Evolutionary conservation across 192 early-diverging fungal genomes (phyloP).

Genomic region (Kickxella alabastrina): DNA sequence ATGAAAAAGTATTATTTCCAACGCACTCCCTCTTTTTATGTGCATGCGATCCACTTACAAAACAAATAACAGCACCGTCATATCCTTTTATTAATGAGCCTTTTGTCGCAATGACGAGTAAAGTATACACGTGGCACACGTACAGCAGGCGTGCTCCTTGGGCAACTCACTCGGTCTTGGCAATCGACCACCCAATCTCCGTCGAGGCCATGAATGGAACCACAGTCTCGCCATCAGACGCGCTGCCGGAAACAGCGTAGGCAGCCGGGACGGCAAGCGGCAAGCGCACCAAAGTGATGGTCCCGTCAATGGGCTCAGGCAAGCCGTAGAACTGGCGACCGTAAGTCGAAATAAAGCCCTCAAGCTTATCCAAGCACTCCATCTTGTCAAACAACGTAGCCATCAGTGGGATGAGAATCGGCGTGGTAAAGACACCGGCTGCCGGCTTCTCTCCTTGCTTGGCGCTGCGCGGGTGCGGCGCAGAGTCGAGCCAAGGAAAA

Average conservation of each 20-base stretch:
- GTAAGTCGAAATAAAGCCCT: constrained; percentile 78
- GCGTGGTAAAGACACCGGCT: constrained; percentile 93
- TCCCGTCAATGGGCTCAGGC: constrained; percentile 33
- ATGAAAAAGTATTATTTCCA: too few species aligned
- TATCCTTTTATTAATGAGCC: too few species aligned
- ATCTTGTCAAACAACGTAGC: constrained; percentile 85
- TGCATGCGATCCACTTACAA: background rate
- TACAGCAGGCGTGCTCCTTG: too few species aligned
- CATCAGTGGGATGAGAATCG: constrained; percentile 78
- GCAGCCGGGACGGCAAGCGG: constrained; percentile 19
- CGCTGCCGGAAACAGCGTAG: constrained; percentile 10
- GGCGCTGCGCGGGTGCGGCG: constrained; percentile 82
- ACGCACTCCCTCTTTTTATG: too few species aligned
- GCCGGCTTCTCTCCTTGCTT: constrained; percentile 79
- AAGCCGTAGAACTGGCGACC: constrained; percentile 86
- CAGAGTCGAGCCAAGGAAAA: constrained; percentile 96
- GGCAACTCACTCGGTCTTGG: background rate
- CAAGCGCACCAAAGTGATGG: constrained; percentile 28
- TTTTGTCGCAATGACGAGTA: too few species aligned
- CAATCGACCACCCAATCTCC: constrained; percentile 61
- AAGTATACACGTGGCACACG: too few species aligned
- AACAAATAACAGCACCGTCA: too few species aligned
- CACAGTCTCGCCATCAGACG: constrained; percentile 41
- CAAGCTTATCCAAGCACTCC: constrained; percentile 75
- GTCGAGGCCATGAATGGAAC: constrained; percentile 85